Conservation (phyloP, 805 yeast genomes). For the Candida endomychidarum region DNA sequence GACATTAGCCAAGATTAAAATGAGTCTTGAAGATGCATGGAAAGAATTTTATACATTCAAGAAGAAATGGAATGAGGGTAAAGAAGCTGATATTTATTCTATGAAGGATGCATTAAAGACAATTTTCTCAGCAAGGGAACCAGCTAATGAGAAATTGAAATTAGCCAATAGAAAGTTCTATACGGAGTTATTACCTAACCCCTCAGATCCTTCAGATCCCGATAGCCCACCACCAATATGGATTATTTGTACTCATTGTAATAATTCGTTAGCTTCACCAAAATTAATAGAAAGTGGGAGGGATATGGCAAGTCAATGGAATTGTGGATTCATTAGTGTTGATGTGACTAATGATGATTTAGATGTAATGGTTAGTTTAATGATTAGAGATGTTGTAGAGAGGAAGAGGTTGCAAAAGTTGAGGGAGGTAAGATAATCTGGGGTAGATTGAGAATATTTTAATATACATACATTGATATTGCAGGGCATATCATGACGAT, state of each 20-base stretch:
- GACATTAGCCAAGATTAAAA: conserved; percentile 37
- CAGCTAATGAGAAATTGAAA: conserved; percentile 20
- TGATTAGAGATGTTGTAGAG: conserved; percentile 62
- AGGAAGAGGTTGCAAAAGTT: conserved; percentile 19
- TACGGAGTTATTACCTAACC: conserved; percentile 22
- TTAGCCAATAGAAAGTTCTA: conserved; percentile 25
- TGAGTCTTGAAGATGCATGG: conserved; percentile 73
- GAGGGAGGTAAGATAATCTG: background rate
- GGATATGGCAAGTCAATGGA: conserved; percentile 59
- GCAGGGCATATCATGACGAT: too few species aligned
- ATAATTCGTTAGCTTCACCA: conserved; percentile 61
- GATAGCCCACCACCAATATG: conserved; percentile 61
- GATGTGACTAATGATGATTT: conserved; percentile 52
- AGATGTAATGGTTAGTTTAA: conserved; percentile 55
- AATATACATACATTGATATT: too few species aligned
- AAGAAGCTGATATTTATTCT: conserved; percentile 67
- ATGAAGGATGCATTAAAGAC: conserved; percentile 56
- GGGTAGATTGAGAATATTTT: too few species aligned
- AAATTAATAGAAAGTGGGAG: conserved; percentile 56
- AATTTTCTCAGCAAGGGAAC: conserved; percentile 51
- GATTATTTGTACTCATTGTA: conserved; percentile 62
- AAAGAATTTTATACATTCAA: conserved; percentile 58
- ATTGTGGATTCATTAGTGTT: conserved; percentile 62
- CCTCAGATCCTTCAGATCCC: conserved; percentile 35
- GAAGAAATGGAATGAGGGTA: conserved; percentile 58